phyloP scores from a whole-genome alignment of 2,329 filamentous ascomycete species.

The Aspergillus phoenicis region DNA sequence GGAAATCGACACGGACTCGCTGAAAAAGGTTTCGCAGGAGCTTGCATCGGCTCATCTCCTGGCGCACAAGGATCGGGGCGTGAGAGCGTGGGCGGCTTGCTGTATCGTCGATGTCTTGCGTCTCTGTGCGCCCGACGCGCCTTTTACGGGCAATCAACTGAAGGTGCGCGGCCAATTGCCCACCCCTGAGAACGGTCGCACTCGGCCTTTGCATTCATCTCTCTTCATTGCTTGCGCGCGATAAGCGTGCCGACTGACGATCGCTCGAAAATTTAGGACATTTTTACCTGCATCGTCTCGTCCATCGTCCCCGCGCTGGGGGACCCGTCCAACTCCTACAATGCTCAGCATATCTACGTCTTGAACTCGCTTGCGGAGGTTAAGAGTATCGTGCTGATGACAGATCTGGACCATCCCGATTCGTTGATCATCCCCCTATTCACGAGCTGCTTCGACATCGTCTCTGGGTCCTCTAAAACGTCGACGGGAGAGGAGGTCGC shows the following conservation, averaged over 20 bases:
- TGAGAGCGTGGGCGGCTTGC: constrained; percentile 83
- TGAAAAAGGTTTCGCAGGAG: constrained; percentile 80
- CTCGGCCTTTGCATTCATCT: not conserved
- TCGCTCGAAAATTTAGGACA: constrained; percentile 64
- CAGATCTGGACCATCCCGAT: constrained; percentile 82
- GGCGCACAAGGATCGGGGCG: constrained; percentile 88
- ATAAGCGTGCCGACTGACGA: constrained; percentile 18
- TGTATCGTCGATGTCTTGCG: constrained; percentile 92
- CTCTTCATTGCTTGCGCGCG: not conserved
- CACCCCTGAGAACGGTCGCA: not conserved
- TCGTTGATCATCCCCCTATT: constrained; percentile 80
- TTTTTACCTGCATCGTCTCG: constrained; percentile 86
- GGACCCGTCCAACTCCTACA: constrained; percentile 85
- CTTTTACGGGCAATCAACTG: constrained; percentile 84
- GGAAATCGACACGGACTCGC: constrained; percentile 77
- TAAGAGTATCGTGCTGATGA: constrained; percentile 90
- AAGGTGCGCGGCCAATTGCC: constrained; percentile 63
- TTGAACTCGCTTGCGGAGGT: constrained; percentile 85
- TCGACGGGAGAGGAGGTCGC: constrained; percentile 78
- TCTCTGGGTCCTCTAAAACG: constrained; percentile 75
- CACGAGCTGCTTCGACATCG: constrained; percentile 85
- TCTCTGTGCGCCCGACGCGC: constrained; percentile 91
- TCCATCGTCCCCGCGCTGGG: constrained; percentile 82
- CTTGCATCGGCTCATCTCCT: constrained; percentile 80
- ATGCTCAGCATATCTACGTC: constrained; percentile 89